A percentile compares a stretch with the other conserved stretches of the same genome.
These are phyloP conservation scores for Boletus sensibilis DNA, from an alignment of 768 basidiomycete species.

Conservation along the genomic window DNA sequence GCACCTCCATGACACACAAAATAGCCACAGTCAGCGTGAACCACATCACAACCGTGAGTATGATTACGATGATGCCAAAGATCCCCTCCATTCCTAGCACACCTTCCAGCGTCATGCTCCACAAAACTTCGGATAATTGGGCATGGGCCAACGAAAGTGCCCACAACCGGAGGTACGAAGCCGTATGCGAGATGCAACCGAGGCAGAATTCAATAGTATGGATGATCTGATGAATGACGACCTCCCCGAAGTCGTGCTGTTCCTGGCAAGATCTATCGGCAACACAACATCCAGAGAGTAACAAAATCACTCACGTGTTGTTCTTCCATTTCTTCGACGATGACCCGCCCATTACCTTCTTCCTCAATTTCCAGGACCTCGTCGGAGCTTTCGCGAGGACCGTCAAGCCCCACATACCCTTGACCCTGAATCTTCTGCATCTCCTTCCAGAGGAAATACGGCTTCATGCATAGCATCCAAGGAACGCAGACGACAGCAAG, in stretches of 20 bases:
- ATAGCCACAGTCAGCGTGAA: conserved; percentile 71
- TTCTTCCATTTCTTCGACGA: conserved; percentile 66
- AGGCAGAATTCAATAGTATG: conserved; percentile 99
- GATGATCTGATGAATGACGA: conserved; percentile 95
- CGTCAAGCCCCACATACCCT: conserved; percentile 75
- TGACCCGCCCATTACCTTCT: conserved; percentile 72
- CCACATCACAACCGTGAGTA: conserved; percentile 68
- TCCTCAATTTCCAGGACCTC: conserved; percentile 73
- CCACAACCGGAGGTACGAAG: conserved; percentile 92
- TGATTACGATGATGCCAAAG: conserved; percentile 54
- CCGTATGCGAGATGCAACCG: conserved; percentile 97
- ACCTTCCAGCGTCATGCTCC: conserved; percentile 78
- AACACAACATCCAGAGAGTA: conserved; percentile 6
- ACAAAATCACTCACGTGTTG: conserved; percentile 60
- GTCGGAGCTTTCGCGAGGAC: conserved; percentile 54
- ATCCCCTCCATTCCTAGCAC: conserved; percentile 63
- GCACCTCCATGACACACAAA: conserved; percentile 94
- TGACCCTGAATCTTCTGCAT: conserved; percentile 78
- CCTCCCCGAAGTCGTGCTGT: conserved; percentile 90
- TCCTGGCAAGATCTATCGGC: conserved; percentile 43
- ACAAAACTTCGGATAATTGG: conserved; percentile 92
- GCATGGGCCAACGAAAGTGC: conserved; percentile 97
- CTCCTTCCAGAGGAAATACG: conserved; percentile 89
- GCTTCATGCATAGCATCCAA: conserved; percentile 90
- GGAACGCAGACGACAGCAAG: conserved; percentile 88